Conservation (phyloP, 768 basidiomycete species). For the Tricholomella constricta region DNA sequence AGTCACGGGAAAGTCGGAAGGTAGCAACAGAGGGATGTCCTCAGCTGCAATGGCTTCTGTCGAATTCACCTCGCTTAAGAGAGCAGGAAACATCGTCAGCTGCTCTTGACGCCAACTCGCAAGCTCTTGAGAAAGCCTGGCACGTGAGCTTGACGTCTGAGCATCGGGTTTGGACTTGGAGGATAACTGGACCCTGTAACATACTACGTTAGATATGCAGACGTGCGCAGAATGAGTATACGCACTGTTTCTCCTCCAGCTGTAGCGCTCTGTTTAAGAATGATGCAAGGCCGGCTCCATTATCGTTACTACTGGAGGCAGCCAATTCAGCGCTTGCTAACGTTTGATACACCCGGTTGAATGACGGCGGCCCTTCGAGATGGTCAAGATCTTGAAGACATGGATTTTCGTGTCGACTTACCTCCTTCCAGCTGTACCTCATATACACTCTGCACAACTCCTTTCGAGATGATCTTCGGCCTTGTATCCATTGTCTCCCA, state of each 20-base stretch:
- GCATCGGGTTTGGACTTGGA: too few species aligned
- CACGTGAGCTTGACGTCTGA: neutral
- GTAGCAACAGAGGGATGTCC: constrained; percentile 14
- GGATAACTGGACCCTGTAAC: too few species aligned
- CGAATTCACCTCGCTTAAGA: neutral
- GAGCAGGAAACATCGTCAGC: neutral
- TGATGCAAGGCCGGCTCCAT: too few species aligned
- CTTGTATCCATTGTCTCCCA: constrained; percentile 8
- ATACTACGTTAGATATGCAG: too few species aligned
- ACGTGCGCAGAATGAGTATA: neutral
- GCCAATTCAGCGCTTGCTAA: constrained; percentile 3
- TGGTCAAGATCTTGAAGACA: neutral
- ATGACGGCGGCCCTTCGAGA: constrained; percentile 1
- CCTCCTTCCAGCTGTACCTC: neutral
- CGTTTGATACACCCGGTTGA: neutral
- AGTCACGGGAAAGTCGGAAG: constrained; percentile 12
- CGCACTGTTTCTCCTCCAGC: neutral
- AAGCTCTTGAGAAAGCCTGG: neutral
- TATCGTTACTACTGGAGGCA: neutral
- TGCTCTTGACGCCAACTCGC: neutral
- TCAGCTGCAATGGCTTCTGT: neutral
- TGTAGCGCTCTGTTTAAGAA: constrained; percentile 16
- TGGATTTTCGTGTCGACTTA: neutral
- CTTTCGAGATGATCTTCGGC: constrained; percentile 1
- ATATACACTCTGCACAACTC: neutral